Percentiles rank a stretch among this genome's conserved stretches.
Evolutionary conservation across 805 yeast species (phyloP).

Genomic region (Yarrowia deformans): DNA sequence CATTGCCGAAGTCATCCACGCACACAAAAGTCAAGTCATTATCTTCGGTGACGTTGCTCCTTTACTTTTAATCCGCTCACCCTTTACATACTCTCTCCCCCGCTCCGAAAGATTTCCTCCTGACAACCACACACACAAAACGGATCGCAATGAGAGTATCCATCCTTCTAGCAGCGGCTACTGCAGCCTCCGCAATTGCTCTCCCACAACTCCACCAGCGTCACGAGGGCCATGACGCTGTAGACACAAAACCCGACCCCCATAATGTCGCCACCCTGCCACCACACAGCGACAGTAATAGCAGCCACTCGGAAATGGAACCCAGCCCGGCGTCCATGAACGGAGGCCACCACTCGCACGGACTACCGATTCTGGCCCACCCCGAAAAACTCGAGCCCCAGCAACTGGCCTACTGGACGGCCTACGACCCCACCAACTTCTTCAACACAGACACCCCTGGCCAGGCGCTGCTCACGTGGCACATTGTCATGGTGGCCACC

Average conservation of each 20-base stretch:
- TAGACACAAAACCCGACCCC: background rate
- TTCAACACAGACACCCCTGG: slow-evolving; percentile 58
- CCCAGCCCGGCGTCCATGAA: slow-evolving; percentile 32
- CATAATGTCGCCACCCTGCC: no score
- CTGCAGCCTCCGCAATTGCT: slow-evolving; percentile 14
- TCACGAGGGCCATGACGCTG: slow-evolving; percentile 13
- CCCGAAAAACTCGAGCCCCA: slow-evolving; percentile 67
- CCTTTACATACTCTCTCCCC: background rate
- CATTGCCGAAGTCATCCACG: slow-evolving; percentile 30
- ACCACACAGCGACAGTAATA: no score
- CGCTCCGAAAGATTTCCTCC: no score
- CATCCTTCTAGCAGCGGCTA: background rate
- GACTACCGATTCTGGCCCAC: slow-evolving; percentile 71
- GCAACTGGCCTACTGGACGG: slow-evolving; percentile 78
- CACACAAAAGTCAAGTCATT: slow-evolving; percentile 19
- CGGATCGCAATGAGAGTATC: slow-evolving; percentile 15
- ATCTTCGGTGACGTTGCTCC: background rate
- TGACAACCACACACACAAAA: background rate
- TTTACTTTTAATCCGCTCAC: background rate
- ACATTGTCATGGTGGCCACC: slow-evolving; percentile 56
- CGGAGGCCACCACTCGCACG: slow-evolving; percentile 58
- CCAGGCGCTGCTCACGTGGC: slow-evolving; percentile 62
- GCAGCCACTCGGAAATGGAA: background rate
- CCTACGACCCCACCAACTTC: slow-evolving; percentile 78
- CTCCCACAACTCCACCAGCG: background rate